Base-by-base conservation (phyloP, 306 rosid genomes). In the Herpetospermum pedunculosum region DNA sequence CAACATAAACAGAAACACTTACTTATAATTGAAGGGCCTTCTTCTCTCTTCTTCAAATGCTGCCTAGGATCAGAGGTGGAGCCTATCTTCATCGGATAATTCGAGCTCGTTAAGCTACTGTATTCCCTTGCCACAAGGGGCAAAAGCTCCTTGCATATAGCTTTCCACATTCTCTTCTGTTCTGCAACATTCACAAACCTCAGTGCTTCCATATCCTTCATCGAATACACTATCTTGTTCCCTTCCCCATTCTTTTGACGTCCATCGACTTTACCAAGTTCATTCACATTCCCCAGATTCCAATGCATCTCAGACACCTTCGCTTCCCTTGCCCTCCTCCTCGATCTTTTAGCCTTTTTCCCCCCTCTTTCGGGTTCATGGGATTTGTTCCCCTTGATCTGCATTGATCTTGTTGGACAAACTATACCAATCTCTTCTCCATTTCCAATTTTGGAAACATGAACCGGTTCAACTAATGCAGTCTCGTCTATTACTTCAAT, bases 401-500 rank as follows among this genome's bases (percentile, higher is more conserved):
- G 80, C 54, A 70, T 65, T 55, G 60, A 28, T 53, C 70, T 75
- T 41, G 30, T 6, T 5, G 70, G 75, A 57, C 62, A 67, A 29
- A 35, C 13, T 29, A 70, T 67, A 50, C 49, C 75, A 28, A n/a
- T 4, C 58, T 78, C 81, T 57, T 73, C 57, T 38, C 73, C 72
- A 32, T 46, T 72, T 59, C 73, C 80, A 25, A 29, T 70, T 15
- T 54, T 69, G 29, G 71, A 21, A 35, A 57, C 64, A 35, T 74
- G 60, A 48, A 81, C 26, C 30, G 82, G 37, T 8, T 84, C 89
- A 4, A 92, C 83, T 81, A 93, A 57, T 18, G 98, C 98, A 4
- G 97, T 93, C 38, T 93, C 96, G 70, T 93, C 98, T 38, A 93
- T 81, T 1, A 93, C 90, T 79, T 90, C 82, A 68, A 90, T 74